A percentile compares a stretch with the other conserved stretches of the same genome.
Conservation (phyloP, 1,284 basidiomycete species). For the Vanrija pseudolonga region DNA sequence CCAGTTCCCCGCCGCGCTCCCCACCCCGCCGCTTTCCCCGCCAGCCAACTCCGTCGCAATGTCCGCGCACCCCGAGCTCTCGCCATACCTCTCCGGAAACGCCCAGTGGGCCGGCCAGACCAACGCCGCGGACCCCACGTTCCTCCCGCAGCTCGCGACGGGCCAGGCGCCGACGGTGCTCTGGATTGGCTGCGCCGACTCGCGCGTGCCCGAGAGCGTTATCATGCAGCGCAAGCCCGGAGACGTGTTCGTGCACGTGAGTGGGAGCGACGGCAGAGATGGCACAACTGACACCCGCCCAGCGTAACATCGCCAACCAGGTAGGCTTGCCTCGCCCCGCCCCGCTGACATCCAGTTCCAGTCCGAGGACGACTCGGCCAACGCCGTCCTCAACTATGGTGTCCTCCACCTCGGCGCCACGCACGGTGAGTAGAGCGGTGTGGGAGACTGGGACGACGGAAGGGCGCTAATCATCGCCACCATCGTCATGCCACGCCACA, state of each 20-base stretch:
- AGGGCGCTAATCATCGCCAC: no score
- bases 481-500: neutral
- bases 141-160: conserved; percentile 34
- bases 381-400: conserved; percentile 76
- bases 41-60: neutral
- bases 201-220: conserved; percentile 46
- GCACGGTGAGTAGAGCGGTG: conserved; percentile 64
- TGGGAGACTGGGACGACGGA: no score
- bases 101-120: conserved; percentile 34
- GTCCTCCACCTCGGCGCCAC: conserved; percentile 72
- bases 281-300: conserved; percentile 6
- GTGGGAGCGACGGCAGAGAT: conserved; percentile 7
- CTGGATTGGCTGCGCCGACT: conserved; percentile 50
- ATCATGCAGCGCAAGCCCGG: conserved; percentile 54
- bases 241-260: conserved; percentile 62
- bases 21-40: neutral
- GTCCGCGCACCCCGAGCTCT: conserved; percentile 19
- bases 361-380: conserved; percentile 49
- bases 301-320: conserved; percentile 62
- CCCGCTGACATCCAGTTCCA: conserved; percentile 11
- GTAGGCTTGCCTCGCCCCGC: conserved; percentile 20
- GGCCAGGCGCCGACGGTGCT: conserved; percentile 45
- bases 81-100: conserved; percentile 33
- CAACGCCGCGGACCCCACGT: conserved; percentile 26
- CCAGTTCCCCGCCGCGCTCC: neutral